Evolutionary conservation across 2,329 filamentous ascomycete species (phyloP).

Genomic region (Cladorrhinum sp.): DNA sequence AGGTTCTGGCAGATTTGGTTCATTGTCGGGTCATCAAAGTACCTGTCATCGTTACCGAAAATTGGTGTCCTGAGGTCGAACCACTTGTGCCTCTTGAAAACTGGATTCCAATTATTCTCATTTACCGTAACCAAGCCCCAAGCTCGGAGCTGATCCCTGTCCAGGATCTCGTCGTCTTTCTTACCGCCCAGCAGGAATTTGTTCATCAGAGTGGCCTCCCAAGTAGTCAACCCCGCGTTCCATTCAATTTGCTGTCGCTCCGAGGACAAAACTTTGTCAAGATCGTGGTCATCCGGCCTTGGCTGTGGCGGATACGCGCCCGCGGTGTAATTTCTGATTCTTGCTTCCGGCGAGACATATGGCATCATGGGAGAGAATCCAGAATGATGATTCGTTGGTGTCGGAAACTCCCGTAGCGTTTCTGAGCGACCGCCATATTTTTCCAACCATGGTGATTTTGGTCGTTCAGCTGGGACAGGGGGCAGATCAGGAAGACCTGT

Average conservation of each 20-base stretch:
- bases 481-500: neutral
- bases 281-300: slow-evolving; percentile 2
- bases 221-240: slow-evolving; percentile 9
- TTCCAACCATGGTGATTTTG: slow-evolving; percentile 8
- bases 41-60: neutral
- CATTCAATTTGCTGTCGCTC: neutral
- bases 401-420: neutral
- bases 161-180: neutral
- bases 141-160: neutral
- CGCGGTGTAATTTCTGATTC: neutral
- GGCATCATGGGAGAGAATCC: slow-evolving; percentile 2
- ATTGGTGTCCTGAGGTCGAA: slow-evolving; percentile 6
- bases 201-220: slow-evolving; percentile 6
- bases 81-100: slow-evolving; percentile 12
- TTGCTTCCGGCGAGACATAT: slow-evolving; percentile 4
- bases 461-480: neutral
- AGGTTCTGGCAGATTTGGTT: neutral
- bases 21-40: neutral
- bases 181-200: slow-evolving; percentile 3
- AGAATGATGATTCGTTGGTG: neutral
- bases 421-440: slow-evolving; percentile 5
- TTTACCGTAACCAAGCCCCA: neutral
- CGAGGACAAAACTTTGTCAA: slow-evolving; percentile 12
- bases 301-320: neutral
- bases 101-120: slow-evolving; percentile 9